Conservation (phyloP, 345 rosid species). For the Citropsis articulata region DNA sequence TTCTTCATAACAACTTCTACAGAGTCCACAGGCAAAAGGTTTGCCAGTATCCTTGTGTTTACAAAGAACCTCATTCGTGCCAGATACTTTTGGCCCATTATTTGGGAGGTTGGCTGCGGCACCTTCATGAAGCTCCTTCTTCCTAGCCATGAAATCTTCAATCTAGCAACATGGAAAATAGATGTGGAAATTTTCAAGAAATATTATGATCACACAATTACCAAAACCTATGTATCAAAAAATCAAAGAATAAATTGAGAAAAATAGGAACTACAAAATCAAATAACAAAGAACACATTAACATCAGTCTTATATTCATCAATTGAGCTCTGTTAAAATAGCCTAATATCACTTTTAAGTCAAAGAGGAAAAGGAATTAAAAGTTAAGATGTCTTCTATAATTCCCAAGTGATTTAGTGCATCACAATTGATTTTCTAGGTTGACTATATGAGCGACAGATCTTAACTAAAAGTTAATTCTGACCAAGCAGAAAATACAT, state of each 20-base stretch:
- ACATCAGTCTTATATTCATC: neutral
- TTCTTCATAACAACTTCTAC: constrained; percentile 60
- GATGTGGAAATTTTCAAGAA: constrained; percentile 1
- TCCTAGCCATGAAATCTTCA: constrained; percentile 64
- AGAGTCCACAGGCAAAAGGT: constrained; percentile 62
- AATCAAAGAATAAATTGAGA: neutral
- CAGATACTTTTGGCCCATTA: constrained; percentile 22
- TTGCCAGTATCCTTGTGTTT: constrained; percentile 48
- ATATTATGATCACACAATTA: neutral
- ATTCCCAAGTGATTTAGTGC: neutral
- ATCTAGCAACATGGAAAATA: constrained; percentile 43
- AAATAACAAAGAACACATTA: neutral
- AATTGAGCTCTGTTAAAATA: neutral
- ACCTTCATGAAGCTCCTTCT: constrained; percentile 41
- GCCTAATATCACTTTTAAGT: neutral
- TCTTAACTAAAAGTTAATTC: neutral
- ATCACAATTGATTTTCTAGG: neutral
- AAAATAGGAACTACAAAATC: neutral
- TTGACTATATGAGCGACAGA: neutral
- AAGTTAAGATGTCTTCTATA: neutral
- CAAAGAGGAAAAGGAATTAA: neutral
- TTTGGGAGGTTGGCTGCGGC: constrained; percentile 24
- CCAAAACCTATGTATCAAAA: neutral
- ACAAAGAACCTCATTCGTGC: constrained; percentile 50
- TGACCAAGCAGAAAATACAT: neutral